Percentiles rank a stretch among this genome's conserved stretches.
Conservation (phyloP, 331 rosid genomes). For the Quercus lobata region DNA sequence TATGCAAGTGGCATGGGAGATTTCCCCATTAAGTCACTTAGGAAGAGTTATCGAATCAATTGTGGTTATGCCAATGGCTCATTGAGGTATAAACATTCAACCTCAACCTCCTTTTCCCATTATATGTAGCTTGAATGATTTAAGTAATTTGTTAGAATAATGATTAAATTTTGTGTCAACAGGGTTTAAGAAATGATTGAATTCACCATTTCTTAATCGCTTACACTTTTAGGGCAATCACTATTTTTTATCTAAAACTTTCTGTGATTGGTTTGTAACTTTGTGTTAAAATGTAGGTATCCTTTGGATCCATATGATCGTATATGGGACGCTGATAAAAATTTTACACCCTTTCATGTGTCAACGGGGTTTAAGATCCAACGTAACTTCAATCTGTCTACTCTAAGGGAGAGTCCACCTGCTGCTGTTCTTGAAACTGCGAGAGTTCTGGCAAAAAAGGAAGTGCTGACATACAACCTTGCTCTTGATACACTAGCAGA, state of each 20-base stretch:
- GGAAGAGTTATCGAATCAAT: conserved; percentile 66
- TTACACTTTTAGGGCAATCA: not conserved
- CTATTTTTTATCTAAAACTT: no score
- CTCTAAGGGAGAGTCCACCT: conserved; percentile 56
- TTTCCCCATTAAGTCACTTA: conserved; percentile 48
- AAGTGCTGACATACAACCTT: conserved; percentile 56
- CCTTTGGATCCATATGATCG: conserved; percentile 80
- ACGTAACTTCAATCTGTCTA: conserved; percentile 35
- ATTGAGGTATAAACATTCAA: conserved; percentile 41
- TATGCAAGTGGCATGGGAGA: conserved; percentile 58
- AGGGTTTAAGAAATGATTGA: no score
- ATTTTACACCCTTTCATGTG: conserved; percentile 62
- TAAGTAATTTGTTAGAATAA: no score
- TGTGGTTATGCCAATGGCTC: conserved; percentile 69
- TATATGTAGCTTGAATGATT: not conserved
- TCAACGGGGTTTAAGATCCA: conserved; percentile 55
- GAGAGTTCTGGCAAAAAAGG: conserved; percentile 60
- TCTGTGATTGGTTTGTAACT: not conserved
- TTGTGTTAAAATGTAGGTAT: conserved; percentile 46
- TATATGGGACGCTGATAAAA: conserved; percentile 66
- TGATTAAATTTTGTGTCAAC: no score
- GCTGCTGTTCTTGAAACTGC: conserved; percentile 63
- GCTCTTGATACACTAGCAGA: conserved; percentile 57
- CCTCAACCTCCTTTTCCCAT: not conserved
- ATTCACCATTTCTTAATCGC: not conserved